phyloP scores from a whole-genome alignment of 202 grass and related monocot species.

The Elaeis oleifera region DNA sequence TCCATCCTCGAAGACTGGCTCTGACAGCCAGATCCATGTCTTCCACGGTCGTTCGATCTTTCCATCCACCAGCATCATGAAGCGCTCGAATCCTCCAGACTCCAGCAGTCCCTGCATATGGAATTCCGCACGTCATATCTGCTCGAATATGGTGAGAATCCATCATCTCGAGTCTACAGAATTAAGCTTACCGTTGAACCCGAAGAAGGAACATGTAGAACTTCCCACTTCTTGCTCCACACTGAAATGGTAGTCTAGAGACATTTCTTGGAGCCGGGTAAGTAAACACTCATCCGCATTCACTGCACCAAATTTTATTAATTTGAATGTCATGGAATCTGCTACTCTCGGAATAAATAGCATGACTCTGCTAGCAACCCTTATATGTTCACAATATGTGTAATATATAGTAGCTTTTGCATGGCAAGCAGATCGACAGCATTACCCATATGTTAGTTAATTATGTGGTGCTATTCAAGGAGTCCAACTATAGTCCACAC shows the following conservation, averaged over 20 bases:
- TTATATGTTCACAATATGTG: too few species aligned
- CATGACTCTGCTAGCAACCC: too few species aligned
- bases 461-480: too few species aligned
- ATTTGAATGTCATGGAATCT: neutral
- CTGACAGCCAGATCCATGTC: conserved; percentile 88
- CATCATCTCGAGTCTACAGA: too few species aligned
- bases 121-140: neutral
- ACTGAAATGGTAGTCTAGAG: conserved; percentile 81
- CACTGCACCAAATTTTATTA: conserved; percentile 17
- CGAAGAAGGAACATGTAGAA: conserved; percentile 68
- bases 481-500: too few species aligned
- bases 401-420: too few species aligned
- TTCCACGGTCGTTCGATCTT: conserved; percentile 74
- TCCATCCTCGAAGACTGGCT: conserved; percentile 59
- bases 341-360: too few species aligned
- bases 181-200: conserved; percentile 62
- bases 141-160: too few species aligned
- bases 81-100: conserved; percentile 64
- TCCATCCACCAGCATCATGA: conserved; percentile 65
- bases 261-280: conserved; percentile 85
- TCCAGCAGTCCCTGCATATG: conserved; percentile 41
- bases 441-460: too few species aligned
- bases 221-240: conserved; percentile 78
- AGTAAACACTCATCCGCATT: conserved; percentile 71
- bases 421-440: too few species aligned